Base-by-base conservation (phyloP, 345 rosid genomes). In the Dimocarpus longan region DNA sequence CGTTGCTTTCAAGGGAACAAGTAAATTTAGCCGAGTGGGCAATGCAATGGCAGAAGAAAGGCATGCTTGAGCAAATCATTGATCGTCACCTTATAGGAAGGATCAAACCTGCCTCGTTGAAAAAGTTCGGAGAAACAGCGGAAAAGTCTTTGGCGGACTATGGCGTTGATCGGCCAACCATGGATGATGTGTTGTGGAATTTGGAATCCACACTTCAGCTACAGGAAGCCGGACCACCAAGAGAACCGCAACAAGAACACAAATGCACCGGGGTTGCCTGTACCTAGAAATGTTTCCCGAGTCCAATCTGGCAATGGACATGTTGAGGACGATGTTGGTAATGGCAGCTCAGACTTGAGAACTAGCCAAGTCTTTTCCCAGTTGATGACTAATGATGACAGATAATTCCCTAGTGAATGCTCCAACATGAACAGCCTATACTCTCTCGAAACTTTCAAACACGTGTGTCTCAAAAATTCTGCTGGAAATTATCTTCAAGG, bases 1-100 rank as follows among this genome's bases (percentile, higher is more conserved):
- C 98, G 10, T 84, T 91, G 77, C 97, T 96, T n/a, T 81, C 90
- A 0, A 87, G 98, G 81, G 99, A 96, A 80, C 97, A 96, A 78
- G 98, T 94, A 76, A 96, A 96, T 85, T 80, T 96, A 86, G 97
- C 94, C 0, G 99, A 96, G 80, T 96, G 99, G 98, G 99, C 98
- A 22, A 91, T 96, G 78, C 91, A 89, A 60, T 96, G 99, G 99
- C 97, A 93, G 85, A 93, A 85, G 87, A 96, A 86, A 75, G 97
- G 98, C 12, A 82, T 87, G 92, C 95, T 96, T 0, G 86, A 87
- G 60, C 82, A 91, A 70, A 91, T 96, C 7, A 81, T 96, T 28
- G 99, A 94, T 70, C 90, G 89, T 13, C 82, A 88, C 70, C 92
- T 96, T n/a, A 86, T 75, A 0, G 92, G 91, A 69, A 86, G 93